Conservation (phyloP, 2,329 filamentous ascomycete species). For the Microdochium trichocladiopsis region DNA sequence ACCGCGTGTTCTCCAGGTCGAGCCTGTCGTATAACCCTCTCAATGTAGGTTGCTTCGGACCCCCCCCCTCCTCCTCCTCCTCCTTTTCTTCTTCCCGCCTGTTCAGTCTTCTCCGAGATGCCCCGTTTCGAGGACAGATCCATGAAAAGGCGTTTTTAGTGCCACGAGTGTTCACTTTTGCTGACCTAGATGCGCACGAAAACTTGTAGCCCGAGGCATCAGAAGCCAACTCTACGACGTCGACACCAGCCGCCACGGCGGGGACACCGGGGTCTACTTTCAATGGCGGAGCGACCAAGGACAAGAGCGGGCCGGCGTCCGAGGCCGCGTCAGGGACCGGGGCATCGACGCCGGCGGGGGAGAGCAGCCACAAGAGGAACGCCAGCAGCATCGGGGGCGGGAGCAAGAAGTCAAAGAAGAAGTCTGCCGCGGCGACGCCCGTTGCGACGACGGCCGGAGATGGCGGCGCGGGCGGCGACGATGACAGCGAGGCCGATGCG, state of each 20-base stretch:
- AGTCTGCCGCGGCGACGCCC: background rate
- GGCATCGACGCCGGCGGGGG: background rate
- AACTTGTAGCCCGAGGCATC: background rate
- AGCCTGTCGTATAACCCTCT: conserved; percentile 53
- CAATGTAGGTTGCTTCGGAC: conserved; percentile 23
- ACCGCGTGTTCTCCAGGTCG: conserved; percentile 65
- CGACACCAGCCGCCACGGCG: background rate
- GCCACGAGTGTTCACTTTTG: too few relatives aligned
- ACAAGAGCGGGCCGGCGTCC: background rate
- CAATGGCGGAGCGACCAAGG: background rate
- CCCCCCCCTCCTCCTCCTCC: background rate
- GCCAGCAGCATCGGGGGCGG: background rate
- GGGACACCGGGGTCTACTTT: background rate
- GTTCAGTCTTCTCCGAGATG: background rate
- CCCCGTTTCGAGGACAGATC: too few relatives aligned
- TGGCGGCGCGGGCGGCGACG: background rate
- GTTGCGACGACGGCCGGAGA: background rate
- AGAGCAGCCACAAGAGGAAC: background rate
- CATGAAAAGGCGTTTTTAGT: too few relatives aligned
- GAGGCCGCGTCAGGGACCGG: background rate
- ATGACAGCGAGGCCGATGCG: conserved; percentile 7
- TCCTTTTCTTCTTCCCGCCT: background rate
- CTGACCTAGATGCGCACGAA: too few relatives aligned
- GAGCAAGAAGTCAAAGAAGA: conserved; percentile 1
- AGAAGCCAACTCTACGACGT: background rate